Percentiles rank a stretch among this genome's conserved stretches.
Evolutionary conservation across 2,329 filamentous ascomycete species (phyloP).

Genomic region (Cercospora sp.): DNA sequence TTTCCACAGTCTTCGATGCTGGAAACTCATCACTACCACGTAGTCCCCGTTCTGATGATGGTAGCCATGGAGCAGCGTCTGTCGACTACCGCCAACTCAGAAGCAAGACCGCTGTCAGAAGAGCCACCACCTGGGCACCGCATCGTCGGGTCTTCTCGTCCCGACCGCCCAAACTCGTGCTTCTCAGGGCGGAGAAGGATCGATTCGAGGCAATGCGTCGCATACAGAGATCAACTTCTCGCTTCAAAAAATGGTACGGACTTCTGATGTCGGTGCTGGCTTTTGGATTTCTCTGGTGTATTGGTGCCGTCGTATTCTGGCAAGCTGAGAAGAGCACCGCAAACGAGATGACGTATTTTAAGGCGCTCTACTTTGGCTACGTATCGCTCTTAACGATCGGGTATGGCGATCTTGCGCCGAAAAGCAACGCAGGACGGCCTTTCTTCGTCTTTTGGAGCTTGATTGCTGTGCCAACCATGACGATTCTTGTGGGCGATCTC

Average conservation of each 20-base stretch:
- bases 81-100: neutral
- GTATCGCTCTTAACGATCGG: slow-evolving; percentile 81
- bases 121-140: slow-evolving; percentile 24
- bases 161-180: slow-evolving; percentile 50
- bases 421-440: slow-evolving; percentile 74
- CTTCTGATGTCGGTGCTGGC: slow-evolving; percentile 66
- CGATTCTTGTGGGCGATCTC: slow-evolving; percentile 79
- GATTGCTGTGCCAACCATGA: slow-evolving; percentile 83
- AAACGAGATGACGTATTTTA: slow-evolving; percentile 66
- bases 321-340: slow-evolving; percentile 56
- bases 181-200: slow-evolving; percentile 55
- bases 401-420: slow-evolving; percentile 76
- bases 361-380: slow-evolving; percentile 83
- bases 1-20: slow-evolving; percentile 22
- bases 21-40: slow-evolving; percentile 14
- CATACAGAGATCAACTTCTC: slow-evolving; percentile 67
- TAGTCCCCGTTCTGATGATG: slow-evolving; percentile 22
- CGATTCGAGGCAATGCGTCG: slow-evolving; percentile 60
- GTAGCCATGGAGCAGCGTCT: neutral
- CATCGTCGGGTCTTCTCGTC: slow-evolving; percentile 20
- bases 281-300: slow-evolving; percentile 75
- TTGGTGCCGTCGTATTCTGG: slow-evolving; percentile 77
- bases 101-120: slow-evolving; percentile 21
- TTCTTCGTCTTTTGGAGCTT: slow-evolving; percentile 96
- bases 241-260: slow-evolving; percentile 71